phyloP scores from a whole-genome alignment of 2,329 filamentous ascomycete species.

The Colletotrichum spinosum region DNA sequence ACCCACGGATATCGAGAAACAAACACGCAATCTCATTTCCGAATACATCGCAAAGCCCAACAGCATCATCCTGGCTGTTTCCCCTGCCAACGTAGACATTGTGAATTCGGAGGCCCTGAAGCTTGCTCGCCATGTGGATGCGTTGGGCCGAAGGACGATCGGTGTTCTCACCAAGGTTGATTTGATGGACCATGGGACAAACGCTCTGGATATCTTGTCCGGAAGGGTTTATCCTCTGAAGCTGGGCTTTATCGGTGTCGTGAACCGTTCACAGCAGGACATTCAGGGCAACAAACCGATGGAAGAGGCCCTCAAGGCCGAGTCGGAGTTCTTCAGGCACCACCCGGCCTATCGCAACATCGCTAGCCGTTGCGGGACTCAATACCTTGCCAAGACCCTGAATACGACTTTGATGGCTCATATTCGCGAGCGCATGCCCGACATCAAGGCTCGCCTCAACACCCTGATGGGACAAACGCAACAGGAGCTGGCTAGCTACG shows the following conservation, averaged over 20 bases:
- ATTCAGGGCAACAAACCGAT: constrained; percentile 97
- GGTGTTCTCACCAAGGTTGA: constrained; percentile 97
- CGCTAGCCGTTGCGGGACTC: constrained; percentile 90
- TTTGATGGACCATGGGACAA: constrained; percentile 98
- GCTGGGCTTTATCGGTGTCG: constrained; percentile 96
- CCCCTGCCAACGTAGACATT: constrained; percentile 96
- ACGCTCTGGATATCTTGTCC: constrained; percentile 96
- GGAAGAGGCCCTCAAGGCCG: constrained; percentile 87
- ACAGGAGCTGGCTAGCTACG: constrained; percentile 97
- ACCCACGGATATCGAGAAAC: constrained; percentile 97
- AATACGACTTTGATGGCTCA: constrained; percentile 97
- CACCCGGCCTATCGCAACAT: constrained; percentile 98
- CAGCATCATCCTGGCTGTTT: constrained; percentile 96
- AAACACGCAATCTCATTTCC: constrained; percentile 94
- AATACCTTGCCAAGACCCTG: constrained; percentile 92
- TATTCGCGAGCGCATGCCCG: constrained; percentile 93
- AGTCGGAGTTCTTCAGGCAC: constrained; percentile 95
- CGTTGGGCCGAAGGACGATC: constrained; percentile 93
- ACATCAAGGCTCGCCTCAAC: constrained; percentile 98
- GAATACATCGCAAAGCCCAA: constrained; percentile 99
- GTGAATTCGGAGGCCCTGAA: constrained; percentile 99
- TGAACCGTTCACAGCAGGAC: constrained; percentile 98
- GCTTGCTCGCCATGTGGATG: constrained; percentile 95
- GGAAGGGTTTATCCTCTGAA: constrained; percentile 97
- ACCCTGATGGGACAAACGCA: constrained; percentile 99